Conservation (phyloP, 2,329 filamentous ascomycete genomes). For the Penicillium sp. region DNA sequence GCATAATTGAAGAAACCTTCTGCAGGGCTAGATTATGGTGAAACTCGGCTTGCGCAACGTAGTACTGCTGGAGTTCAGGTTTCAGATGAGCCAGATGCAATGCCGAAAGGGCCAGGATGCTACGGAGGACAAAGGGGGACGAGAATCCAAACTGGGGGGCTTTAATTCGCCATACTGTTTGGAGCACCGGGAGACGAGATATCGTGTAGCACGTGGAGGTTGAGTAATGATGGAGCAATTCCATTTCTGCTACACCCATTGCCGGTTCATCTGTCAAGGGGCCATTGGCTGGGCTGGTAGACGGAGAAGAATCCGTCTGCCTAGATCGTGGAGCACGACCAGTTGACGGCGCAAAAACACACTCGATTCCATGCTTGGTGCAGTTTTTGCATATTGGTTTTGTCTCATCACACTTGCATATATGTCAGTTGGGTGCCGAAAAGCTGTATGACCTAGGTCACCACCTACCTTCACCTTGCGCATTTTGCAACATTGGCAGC, state of each 20-base stretch:
- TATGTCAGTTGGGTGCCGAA: background rate
- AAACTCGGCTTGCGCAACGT: constrained; percentile 34
- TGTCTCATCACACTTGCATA: constrained; percentile 24
- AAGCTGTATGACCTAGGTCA: background rate
- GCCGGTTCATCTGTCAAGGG: background rate
- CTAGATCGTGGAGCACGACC: background rate
- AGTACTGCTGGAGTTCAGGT: constrained; percentile 36
- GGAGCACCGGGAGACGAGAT: constrained; percentile 38
- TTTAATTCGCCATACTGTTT: constrained; percentile 46
- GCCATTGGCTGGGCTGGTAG: background rate
- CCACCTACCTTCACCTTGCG: constrained; percentile 28
- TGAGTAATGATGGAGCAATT: constrained; percentile 53
- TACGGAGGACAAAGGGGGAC: constrained; percentile 48
- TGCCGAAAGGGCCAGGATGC: constrained; percentile 48
- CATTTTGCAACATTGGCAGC: constrained; percentile 25
- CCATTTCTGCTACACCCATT: constrained; percentile 41
- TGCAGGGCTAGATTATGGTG: constrained; percentile 34
- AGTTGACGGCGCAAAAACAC: constrained; percentile 15
- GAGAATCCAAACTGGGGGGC: constrained; percentile 47
- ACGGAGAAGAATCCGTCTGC: background rate
- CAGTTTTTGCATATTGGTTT: constrained; percentile 25
- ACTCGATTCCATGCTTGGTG: constrained; percentile 20
- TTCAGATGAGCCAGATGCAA: constrained; percentile 46
- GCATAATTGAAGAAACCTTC: constrained; percentile 30
- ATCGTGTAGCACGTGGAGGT: constrained; percentile 49